A percentile compares a stretch with the other conserved stretches of the same genome.
Evolutionary conservation across 1,284 basidiomycete genomes (phyloP).

Genomic region (Cryptococcus maquisensis): DNA sequence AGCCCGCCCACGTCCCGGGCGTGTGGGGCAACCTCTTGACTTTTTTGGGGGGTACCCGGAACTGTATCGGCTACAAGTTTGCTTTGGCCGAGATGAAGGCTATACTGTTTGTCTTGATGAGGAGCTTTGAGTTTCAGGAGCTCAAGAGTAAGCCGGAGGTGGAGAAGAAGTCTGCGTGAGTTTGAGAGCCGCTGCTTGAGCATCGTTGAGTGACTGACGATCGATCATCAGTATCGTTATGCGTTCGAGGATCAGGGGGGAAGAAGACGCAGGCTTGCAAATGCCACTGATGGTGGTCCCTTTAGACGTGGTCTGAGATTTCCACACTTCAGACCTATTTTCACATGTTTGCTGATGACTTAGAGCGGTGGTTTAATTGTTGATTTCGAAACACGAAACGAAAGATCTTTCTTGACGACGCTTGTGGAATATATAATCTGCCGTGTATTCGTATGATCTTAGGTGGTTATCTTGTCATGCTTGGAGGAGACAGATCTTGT

Average conservation of each 20-base stretch:
- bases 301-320: not conserved
- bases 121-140: slow-evolving; percentile 57
- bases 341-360: no score
- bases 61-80: slow-evolving; percentile 69
- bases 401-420: no score
- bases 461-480: no score
- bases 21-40: slow-evolving; percentile 63
- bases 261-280: slow-evolving; percentile 41
- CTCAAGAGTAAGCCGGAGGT: slow-evolving; percentile 41
- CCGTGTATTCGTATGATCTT: no score
- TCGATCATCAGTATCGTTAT: slow-evolving; percentile 42
- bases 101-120: slow-evolving; percentile 57
- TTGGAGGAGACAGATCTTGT: no score
- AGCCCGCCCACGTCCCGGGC: slow-evolving; percentile 54
- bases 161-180: slow-evolving; percentile 36
- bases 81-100: slow-evolving; percentile 64
- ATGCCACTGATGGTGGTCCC: slow-evolving; percentile 43
- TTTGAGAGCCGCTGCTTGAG: not conserved
- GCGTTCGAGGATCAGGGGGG: slow-evolving; percentile 40
- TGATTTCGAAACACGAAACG: not conserved
- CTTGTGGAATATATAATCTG: no score
- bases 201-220: not conserved
- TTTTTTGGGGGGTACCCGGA: slow-evolving; percentile 63
- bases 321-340: no score
- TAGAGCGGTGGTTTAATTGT: no score